Evolutionary conservation across 805 yeast genomes (phyloP).

Genomic region (Cyberlindnera amylophila): DNA sequence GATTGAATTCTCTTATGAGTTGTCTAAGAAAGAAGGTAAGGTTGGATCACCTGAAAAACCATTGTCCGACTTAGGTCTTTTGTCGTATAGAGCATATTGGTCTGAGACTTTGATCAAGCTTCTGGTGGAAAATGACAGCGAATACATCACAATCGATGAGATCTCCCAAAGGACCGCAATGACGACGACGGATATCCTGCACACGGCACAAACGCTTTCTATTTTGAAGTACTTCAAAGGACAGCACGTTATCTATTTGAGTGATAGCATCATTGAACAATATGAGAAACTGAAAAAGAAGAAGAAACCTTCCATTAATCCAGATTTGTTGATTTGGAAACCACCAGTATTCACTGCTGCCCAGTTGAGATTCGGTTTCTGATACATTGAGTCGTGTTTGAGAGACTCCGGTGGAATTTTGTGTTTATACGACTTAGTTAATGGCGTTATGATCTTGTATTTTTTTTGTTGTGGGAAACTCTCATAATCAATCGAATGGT

Average conservation of each 20-base stretch:
- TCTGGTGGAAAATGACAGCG: slow-evolving; percentile 56
- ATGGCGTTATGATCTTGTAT: slow-evolving; percentile 1
- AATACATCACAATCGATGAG: slow-evolving; percentile 76
- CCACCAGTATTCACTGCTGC: slow-evolving; percentile 95
- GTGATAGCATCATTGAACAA: slow-evolving; percentile 74
- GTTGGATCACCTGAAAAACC: slow-evolving; percentile 98
- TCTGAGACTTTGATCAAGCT: slow-evolving; percentile 79
- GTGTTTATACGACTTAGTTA: no score
- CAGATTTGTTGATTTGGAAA: slow-evolving; percentile 75
- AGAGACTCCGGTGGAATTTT: no score
- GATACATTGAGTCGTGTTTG: slow-evolving; percentile 20
- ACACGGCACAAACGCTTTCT: slow-evolving; percentile 86
- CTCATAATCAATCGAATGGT: slow-evolving; percentile 56
- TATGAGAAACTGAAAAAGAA: slow-evolving; percentile 66
- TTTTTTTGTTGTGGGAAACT: background rate
- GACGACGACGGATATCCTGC: slow-evolving; percentile 95
- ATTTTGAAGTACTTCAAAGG: slow-evolving; percentile 92
- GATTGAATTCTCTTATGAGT: slow-evolving; percentile 89
- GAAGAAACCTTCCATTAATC: slow-evolving; percentile 72
- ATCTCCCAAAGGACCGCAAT: slow-evolving; percentile 81
- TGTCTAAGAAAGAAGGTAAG: slow-evolving; percentile 83
- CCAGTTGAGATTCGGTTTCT: slow-evolving; percentile 95
- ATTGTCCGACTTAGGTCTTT: slow-evolving; percentile 85
- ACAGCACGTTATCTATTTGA: slow-evolving; percentile 83
- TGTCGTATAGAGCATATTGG: slow-evolving; percentile 96